Evolutionary conservation across 2,329 filamentous ascomycete genomes (phyloP), one percentile per base, ranked within the genome.

Genomic region (Amphichorda felina): DNA sequence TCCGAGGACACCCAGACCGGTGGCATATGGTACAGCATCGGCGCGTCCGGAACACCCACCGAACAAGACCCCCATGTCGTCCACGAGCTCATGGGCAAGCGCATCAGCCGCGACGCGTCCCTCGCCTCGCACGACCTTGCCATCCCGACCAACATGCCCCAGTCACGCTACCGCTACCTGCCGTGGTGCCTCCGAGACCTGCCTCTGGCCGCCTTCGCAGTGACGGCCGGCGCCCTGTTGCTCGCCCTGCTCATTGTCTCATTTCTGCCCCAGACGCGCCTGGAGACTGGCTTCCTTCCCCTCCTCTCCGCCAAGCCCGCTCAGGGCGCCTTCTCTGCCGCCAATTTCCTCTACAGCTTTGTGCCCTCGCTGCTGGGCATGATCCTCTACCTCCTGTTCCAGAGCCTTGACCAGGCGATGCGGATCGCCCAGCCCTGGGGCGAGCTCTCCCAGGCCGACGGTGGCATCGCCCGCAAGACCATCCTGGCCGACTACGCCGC

Each of bases 321-420:
- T 4, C 48, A 58, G 0, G 64, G 63, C 18, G 83, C 81, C 14
- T 95, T 93, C 56, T 93, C 85, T 2, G 66, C 83, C 1, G 84
- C 86, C 34, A 86, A 94, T 56, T 95, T 95, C 59, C 61, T 94
- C 34, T 95, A 87, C 63, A 76, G 73, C 41, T 86, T 88, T 55
- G 38, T 88, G 16, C 82, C 83, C 1, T 73, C 79, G 3, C 45
- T 82, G 1, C 51, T 87, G 19, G 83, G 78, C 4, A 72, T 78
- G 48, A 44, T 82, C 13, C 59, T 84, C 33, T 82, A 79, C 51
- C 67, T 86, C 31, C 54, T 70, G 34, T 78, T 84, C 53, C 72
- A 82, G 41, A 68, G 72, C 22, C 57, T 86, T 38, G 82, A 87
- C 48, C 66, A 75, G 49, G 64, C 70, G 2, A 51, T 85, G 39